phyloP scores from a whole-genome alignment of 148 eudicot species.

The Polygonum aviculare region DNA sequence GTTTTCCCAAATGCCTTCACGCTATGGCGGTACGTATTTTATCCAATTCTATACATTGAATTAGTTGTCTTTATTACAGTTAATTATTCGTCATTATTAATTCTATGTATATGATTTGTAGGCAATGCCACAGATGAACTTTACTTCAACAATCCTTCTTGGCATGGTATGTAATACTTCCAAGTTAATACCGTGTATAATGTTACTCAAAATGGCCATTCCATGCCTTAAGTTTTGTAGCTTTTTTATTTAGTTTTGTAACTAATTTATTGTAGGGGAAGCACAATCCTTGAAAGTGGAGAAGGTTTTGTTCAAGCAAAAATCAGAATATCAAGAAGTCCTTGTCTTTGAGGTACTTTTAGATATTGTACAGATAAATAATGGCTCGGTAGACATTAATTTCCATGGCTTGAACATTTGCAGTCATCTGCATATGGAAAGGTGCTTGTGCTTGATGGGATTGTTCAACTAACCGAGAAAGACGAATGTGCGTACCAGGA shows the following conservation, averaged over 20 bases:
- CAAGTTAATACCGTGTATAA: too few relatives aligned
- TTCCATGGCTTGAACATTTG: slow-evolving; percentile 5
- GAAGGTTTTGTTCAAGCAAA: slow-evolving; percentile 58
- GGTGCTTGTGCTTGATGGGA: slow-evolving; percentile 94
- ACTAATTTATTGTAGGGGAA: slow-evolving; percentile 44
- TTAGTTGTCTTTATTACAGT: too few relatives aligned
- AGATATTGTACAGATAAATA: too few relatives aligned
- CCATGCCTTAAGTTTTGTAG: too few relatives aligned
- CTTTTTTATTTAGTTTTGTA: background rate
- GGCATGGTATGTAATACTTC: slow-evolving; percentile 63
- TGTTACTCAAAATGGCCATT: too few relatives aligned
- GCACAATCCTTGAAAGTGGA: slow-evolving; percentile 85
- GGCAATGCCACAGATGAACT: slow-evolving; percentile 30
- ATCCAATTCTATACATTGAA: background rate
- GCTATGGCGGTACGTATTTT: slow-evolving; percentile 36
- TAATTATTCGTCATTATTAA: background rate
- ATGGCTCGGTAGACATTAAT: background rate
- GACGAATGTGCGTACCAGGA: slow-evolving; percentile 97
- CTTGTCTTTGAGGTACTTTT: slow-evolving; percentile 74
- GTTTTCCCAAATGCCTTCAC: slow-evolving; percentile 58
- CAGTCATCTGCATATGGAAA: slow-evolving; percentile 77
- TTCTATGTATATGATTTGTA: slow-evolving; percentile 17
- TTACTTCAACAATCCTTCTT: slow-evolving; percentile 91
- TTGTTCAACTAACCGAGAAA: slow-evolving; percentile 84
- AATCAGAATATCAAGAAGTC: slow-evolving; percentile 75